A percentile compares a stretch with the other conserved stretches of the same genome.
Conservation (phyloP, 805 yeast species). For the Pichia eremophila region DNA sequence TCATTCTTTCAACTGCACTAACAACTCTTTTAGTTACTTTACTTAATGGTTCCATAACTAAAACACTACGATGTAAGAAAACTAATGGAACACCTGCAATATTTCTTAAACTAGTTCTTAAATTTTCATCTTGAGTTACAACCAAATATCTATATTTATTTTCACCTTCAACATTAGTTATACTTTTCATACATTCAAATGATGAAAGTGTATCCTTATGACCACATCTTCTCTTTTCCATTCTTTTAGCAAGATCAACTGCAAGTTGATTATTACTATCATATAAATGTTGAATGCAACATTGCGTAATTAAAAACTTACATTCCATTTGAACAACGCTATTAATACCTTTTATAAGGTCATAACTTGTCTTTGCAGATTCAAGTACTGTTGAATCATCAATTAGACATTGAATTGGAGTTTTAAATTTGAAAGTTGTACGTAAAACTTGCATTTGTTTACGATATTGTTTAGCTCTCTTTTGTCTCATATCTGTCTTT, state of each 20-base stretch:
- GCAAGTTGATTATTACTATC: slow-evolving; percentile 63
- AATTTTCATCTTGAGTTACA: slow-evolving; percentile 68
- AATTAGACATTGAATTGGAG: slow-evolving; percentile 83
- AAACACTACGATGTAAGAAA: slow-evolving; percentile 82
- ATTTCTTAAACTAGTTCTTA: slow-evolving; percentile 59
- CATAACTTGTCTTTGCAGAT: slow-evolving; percentile 59
- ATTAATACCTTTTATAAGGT: slow-evolving; percentile 70
- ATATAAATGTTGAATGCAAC: slow-evolving; percentile 84
- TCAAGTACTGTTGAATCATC: slow-evolving; percentile 71
- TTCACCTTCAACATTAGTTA: slow-evolving; percentile 59
- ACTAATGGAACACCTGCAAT: slow-evolving; percentile 88
- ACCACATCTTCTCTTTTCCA: slow-evolving; percentile 87
- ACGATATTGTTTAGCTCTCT: slow-evolving; percentile 87
- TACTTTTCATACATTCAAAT: slow-evolving; percentile 65
- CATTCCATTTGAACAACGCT: slow-evolving; percentile 78
- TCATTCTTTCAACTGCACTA: slow-evolving; percentile 46
- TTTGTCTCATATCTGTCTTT: slow-evolving; percentile 68
- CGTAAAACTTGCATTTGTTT: slow-evolving; percentile 83
- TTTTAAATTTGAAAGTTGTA: slow-evolving; percentile 84
- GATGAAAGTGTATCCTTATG: slow-evolving; percentile 49
- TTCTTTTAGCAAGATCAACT: slow-evolving; percentile 70
- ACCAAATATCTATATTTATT: slow-evolving; percentile 89
- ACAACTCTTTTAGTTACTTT: slow-evolving; percentile 51
- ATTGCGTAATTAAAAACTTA: slow-evolving; percentile 90
- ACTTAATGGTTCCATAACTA: slow-evolving; percentile 93